Evolutionary conservation across 805 yeast genomes (phyloP).

Genomic region (Candida palmyrensis): DNA sequence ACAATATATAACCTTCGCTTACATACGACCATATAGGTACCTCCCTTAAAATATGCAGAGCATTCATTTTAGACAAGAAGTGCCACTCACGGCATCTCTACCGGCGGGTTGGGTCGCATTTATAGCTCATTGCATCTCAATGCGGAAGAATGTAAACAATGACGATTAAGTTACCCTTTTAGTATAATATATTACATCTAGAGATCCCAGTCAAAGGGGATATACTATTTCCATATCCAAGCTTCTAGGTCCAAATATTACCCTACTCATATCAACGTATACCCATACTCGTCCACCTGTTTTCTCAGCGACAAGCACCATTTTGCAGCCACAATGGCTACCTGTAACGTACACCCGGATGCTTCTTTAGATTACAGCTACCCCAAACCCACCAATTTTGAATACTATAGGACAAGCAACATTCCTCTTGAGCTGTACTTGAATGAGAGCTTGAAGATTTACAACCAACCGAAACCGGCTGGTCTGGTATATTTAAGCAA

Average conservation of each 20-base stretch:
- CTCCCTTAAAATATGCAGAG: neutral
- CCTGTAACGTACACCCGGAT: neutral
- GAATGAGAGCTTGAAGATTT: conserved; percentile 9
- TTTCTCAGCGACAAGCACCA: too few species aligned
- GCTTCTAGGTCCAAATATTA: too few species aligned
- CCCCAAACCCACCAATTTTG: neutral
- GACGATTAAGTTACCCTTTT: conserved; percentile 1
- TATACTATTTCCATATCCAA: too few species aligned
- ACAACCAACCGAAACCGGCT: conserved; percentile 11
- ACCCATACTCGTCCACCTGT: too few species aligned
- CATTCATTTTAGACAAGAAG: neutral
- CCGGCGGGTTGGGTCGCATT: neutral
- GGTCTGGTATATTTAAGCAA: conserved; percentile 4
- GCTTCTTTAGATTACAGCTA: neutral
- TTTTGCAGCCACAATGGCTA: neutral
- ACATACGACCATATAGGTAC: too few species aligned
- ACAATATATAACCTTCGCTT: too few species aligned
- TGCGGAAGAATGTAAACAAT: conserved; percentile 2
- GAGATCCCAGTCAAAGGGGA: too few species aligned
- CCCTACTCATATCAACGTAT: too few species aligned
- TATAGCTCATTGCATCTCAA: too few species aligned
- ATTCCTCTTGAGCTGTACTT: conserved; percentile 9
- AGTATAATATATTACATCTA: too few species aligned
- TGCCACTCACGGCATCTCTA: neutral
- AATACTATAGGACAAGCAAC: neutral